Evolutionary conservation across 1,284 basidiomycete species (phyloP).

Genomic region (Trametes pubescens): DNA sequence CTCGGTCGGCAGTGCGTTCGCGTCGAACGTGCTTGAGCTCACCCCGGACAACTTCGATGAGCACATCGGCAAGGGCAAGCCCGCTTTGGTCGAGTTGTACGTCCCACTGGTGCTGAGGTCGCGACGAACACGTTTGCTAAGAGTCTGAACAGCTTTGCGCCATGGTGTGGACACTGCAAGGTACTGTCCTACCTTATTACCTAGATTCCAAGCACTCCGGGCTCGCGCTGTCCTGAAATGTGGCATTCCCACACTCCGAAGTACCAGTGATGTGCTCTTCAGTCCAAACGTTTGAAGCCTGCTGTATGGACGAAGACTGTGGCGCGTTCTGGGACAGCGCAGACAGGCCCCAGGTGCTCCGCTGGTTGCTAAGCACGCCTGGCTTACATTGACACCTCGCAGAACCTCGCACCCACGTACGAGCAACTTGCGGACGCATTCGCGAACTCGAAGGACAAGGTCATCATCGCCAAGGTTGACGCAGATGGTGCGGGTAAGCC

Average conservation of each 20-base stretch:
- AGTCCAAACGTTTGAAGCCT: background rate
- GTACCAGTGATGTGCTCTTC: too few species aligned
- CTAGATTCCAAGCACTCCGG: background rate
- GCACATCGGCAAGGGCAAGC: constrained; percentile 78
- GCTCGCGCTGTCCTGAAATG: background rate
- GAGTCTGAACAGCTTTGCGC: constrained; percentile 66
- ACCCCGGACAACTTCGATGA: constrained; percentile 79
- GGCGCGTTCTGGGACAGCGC: background rate
- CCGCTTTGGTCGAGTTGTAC: constrained; percentile 91
- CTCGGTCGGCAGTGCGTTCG: constrained; percentile 61
- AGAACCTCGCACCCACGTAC: constrained; percentile 88
- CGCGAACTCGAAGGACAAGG: constrained; percentile 78
- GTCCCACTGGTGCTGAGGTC: background rate
- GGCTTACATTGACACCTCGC: background rate
- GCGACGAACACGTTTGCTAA: background rate
- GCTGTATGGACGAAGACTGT: too few species aligned
- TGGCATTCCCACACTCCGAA: background rate
- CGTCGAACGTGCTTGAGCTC: constrained; percentile 87
- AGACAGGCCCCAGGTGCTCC: background rate
- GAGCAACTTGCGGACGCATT: constrained; percentile 92
- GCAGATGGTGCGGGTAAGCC: constrained; percentile 87
- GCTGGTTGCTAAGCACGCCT: background rate
- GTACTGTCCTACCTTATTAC: constrained; percentile 45
- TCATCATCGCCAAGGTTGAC: constrained; percentile 92
- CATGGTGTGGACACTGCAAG: constrained; percentile 91